Conservation (phyloP, 371 early-diverging fungal species). For the Haplosporangium sp. region DNA sequence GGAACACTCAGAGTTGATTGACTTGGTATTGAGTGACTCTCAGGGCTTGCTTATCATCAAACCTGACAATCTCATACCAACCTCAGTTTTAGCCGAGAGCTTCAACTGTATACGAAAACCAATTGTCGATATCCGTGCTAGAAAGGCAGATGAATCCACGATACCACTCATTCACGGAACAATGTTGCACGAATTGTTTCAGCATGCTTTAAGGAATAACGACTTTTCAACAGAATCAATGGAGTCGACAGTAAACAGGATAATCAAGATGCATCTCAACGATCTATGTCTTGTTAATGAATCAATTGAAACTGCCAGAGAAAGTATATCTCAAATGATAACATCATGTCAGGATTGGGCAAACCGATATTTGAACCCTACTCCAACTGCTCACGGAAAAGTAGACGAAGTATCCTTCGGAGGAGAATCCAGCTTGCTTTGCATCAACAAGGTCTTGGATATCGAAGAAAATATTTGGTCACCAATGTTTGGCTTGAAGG, state of each 20-base stretch:
- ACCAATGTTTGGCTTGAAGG: constrained; percentile 92
- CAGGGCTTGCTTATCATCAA: constrained; percentile 73
- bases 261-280: constrained; percentile 65
- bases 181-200: constrained; percentile 85
- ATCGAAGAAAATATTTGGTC: constrained; percentile 96
- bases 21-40: constrained; percentile 62
- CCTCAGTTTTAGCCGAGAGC: constrained; percentile 81
- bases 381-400: constrained; percentile 27
- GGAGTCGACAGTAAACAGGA: constrained; percentile 53
- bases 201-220: constrained; percentile 65
- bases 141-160: constrained; percentile 60
- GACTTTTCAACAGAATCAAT: constrained; percentile 69
- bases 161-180: constrained; percentile 80
- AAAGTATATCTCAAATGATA: constrained; percentile 58
- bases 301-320: constrained; percentile 63
- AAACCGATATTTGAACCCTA: constrained; percentile 51
- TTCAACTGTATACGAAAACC: constrained; percentile 82
- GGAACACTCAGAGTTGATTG: constrained; percentile 44
- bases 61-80: constrained; percentile 85
- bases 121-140: constrained; percentile 75
- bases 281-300: constrained; percentile 75
- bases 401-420: constrained; percentile 26
- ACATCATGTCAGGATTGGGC: constrained; percentile 63
- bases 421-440: constrained; percentile 52
- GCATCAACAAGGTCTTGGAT: constrained; percentile 79